Conservation (phyloP, 345 rosid species). For the Brassica incana region DNA sequence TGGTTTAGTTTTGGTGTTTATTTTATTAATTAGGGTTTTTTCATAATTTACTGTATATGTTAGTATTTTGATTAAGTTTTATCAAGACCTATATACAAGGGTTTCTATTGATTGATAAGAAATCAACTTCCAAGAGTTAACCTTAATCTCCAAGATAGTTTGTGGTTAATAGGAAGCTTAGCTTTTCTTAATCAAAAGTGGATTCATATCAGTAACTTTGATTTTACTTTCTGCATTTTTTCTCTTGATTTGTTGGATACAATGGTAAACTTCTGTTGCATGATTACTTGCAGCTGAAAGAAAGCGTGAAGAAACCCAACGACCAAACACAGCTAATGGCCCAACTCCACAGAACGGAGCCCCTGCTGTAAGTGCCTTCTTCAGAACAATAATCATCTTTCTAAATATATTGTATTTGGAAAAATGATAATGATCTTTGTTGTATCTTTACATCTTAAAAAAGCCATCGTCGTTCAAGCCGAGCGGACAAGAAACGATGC, state of each 20-base stretch:
- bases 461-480: constrained; percentile 70
- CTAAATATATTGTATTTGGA: neutral
- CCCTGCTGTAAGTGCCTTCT: constrained; percentile 52
- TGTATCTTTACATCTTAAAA: neutral
- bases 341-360: constrained; percentile 52
- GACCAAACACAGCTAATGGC: constrained; percentile 59
- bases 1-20: neutral
- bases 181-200: neutral
- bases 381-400: neutral
- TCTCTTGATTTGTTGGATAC: neutral
- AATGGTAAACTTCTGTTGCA: neutral
- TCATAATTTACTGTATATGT: neutral
- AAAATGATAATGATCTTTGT: neutral
- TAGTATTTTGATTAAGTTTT: too few species aligned
- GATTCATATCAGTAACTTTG: neutral
- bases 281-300: constrained; percentile 61
- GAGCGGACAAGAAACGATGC: constrained; percentile 56
- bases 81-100: too few species aligned
- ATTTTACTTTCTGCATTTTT: neutral
- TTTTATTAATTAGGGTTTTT: too few species aligned
- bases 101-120: neutral
- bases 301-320: constrained; percentile 75
- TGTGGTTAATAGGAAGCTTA: neutral
- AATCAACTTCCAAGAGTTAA: neutral
- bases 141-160: neutral